Base-by-base conservation (phyloP, 148 eudicot species). In the Rheum nobile region DNA sequence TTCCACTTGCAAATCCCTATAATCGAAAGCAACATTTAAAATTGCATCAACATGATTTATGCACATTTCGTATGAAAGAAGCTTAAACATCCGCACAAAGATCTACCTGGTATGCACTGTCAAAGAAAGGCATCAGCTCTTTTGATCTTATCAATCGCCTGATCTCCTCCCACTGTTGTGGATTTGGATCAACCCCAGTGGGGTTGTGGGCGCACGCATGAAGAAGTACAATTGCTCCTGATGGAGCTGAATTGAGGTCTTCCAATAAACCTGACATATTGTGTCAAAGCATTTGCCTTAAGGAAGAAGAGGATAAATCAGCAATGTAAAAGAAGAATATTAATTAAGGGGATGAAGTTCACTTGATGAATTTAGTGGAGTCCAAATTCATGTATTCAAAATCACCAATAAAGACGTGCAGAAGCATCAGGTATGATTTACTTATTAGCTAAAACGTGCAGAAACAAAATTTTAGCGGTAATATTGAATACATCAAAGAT, bases 151-250 rank as follows among this genome's bases (percentile, higher is more conserved):
- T 86, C 80, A 95, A 77, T 79, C 80, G 84, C 78, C 97, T 88
- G 59, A 95, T 95, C 67, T 85, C 84, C 44, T 88, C 93, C 98
- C 98, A 95, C 77, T 95, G 97, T 68, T 90, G 81, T 67, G 84
- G 82, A 28, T 97, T 95, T 47, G 99, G 97, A 77, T 95, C 99
- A 77, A 95, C 99, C 37, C 97, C 99, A 72, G 99, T 95, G 71
- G 99, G 99, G 83, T 95, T 95, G 81, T 95, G 98, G 75, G 99
- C 99, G 79, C 99, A 95, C 0, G 99, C 99, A 86, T 95, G 99
- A 76, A 95, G 92, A 54, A 95, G 92, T 78, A 91, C 99, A 80
- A 95, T 86, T 46, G 96, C 96, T 71, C 97, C 99, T 12, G 86
- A 80, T 76, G 97, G 92, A 84, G 97, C 99, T 72, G 99, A 88